phyloP scores from a whole-genome alignment of 2,329 filamentous ascomycete genomes.

The Colletotrichum simmondsii region DNA sequence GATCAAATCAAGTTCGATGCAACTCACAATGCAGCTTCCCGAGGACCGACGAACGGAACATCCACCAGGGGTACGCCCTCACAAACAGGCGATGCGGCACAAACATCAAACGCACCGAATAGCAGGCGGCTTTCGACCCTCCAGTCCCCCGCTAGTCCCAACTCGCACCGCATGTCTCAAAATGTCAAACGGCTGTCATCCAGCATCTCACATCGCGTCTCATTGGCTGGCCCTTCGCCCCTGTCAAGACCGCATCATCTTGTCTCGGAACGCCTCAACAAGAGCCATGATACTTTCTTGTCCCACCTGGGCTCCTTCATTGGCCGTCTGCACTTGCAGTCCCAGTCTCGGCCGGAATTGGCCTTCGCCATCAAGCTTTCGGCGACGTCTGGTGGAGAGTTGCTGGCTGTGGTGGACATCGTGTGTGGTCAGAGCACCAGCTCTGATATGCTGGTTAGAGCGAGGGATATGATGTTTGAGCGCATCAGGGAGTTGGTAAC shows the following conservation, averaged over 20 bases:
- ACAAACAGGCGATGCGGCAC: slow-evolving; percentile 49
- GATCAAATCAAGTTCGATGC: slow-evolving; percentile 64
- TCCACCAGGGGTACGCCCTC: slow-evolving; percentile 47
- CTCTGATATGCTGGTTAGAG: slow-evolving; percentile 73
- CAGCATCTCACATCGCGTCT: slow-evolving; percentile 78
- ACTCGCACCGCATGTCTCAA: slow-evolving; percentile 50
- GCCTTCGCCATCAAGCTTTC: slow-evolving; percentile 85
- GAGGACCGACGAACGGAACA: slow-evolving; percentile 44
- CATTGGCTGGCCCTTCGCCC: slow-evolving; percentile 75
- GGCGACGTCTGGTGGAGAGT: slow-evolving; percentile 80
- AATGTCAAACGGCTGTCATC: slow-evolving; percentile 61
- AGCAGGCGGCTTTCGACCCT: slow-evolving; percentile 61
- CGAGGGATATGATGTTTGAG: slow-evolving; percentile 81
- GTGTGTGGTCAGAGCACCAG: slow-evolving; percentile 82
- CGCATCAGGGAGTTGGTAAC: slow-evolving; percentile 83
- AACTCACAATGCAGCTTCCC: slow-evolving; percentile 53
- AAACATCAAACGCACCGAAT: slow-evolving; percentile 46
- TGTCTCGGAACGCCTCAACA: slow-evolving; percentile 83
- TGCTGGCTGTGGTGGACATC: slow-evolving; percentile 83
- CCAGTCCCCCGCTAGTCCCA: slow-evolving; percentile 43
- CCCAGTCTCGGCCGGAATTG: slow-evolving; percentile 87
- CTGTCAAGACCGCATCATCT: slow-evolving; percentile 75
- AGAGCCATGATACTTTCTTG: slow-evolving; percentile 87
- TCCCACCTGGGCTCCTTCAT: slow-evolving; percentile 94
- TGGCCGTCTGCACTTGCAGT: slow-evolving; percentile 87